A percentile compares a stretch with the other conserved stretches of the same genome.
Evolutionary conservation across 2,329 filamentous ascomycete genomes (phyloP).

Genomic region (Pseudohalonectria lignicola): DNA sequence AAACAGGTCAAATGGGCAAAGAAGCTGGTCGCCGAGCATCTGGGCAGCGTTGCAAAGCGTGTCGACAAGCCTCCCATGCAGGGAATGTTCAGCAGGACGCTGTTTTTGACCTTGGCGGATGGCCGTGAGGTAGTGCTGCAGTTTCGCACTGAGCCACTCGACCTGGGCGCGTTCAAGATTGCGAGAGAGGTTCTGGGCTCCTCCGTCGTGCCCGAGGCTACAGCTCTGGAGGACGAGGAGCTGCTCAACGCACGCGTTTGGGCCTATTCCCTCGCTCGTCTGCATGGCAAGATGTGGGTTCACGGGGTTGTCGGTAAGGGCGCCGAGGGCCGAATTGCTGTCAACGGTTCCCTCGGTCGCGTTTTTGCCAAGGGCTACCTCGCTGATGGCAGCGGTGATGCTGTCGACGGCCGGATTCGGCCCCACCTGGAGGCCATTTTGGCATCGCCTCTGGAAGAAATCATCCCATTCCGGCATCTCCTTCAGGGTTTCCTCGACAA

Average conservation of each 20-base stretch:
- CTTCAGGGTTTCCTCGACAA: no score
- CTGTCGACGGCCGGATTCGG: slow-evolving; percentile 8
- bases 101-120: slow-evolving; percentile 10
- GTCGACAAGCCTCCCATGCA: slow-evolving; percentile 15
- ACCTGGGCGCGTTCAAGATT: slow-evolving; percentile 7
- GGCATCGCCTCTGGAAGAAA: slow-evolving; percentile 9
- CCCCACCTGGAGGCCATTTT: slow-evolving; percentile 12
- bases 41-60: slow-evolving; percentile 11
- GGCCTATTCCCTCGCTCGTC: slow-evolving; percentile 8
- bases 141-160: slow-evolving; percentile 11
- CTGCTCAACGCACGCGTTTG: slow-evolving; percentile 5
- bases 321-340: slow-evolving; percentile 9
- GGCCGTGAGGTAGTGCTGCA: slow-evolving; percentile 10
- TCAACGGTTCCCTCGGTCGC: slow-evolving; percentile 11
- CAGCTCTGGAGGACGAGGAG: slow-evolving; percentile 7
- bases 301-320: slow-evolving; percentile 11
- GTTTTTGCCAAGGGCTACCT: slow-evolving; percentile 12
- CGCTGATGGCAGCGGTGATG: slow-evolving; percentile 6
- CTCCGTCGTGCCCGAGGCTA: slow-evolving; percentile 6
- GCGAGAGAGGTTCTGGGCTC: slow-evolving; percentile 6
- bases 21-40: slow-evolving; percentile 13
- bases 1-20: slow-evolving; percentile 16
- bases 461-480: no score
- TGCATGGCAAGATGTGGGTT: slow-evolving; percentile 12
- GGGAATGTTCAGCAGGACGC: slow-evolving; percentile 15